A percentile compares a stretch with the other conserved stretches of the same genome.
Conservation (phyloP, 75 land plant genomes). For the Selaginella moellendorffii region DNA sequence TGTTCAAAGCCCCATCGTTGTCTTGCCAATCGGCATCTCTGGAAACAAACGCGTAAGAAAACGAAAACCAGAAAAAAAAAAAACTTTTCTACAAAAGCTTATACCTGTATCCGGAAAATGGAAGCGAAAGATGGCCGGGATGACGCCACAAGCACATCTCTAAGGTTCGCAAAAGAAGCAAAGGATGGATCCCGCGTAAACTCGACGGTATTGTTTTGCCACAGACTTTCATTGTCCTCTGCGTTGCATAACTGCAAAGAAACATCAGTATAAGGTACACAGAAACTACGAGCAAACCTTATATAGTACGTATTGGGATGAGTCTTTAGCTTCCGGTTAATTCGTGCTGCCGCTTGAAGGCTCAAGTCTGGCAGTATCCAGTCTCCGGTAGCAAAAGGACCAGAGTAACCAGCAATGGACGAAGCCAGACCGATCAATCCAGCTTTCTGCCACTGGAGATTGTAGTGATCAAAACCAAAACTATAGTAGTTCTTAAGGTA, state of each 20-base stretch:
- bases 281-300: conserved; percentile 16
- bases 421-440: conserved; percentile 59
- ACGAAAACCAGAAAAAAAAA: no score
- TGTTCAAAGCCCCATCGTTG: conserved; percentile 97
- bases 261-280: background rate
- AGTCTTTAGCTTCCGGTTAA: conserved; percentile 48
- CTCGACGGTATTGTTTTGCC: conserved; percentile 66
- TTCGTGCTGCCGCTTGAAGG: conserved; percentile 46
- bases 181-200: conserved; percentile 57
- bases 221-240: conserved; percentile 53
- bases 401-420: conserved; percentile 36
- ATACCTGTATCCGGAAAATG: conserved; percentile 90
- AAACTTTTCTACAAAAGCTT: no score
- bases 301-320: conserved; percentile 80
- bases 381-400: conserved; percentile 75
- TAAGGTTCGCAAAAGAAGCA: conserved; percentile 55
- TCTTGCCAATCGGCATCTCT: conserved; percentile 98
- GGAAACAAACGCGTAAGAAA: conserved; percentile 13
- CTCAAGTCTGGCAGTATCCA: conserved; percentile 97
- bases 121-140: conserved; percentile 40
- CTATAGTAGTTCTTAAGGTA: conserved; percentile 65
- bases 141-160: conserved; percentile 78
- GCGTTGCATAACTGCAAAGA: conserved; percentile 65
- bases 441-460: conserved; percentile 52
- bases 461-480: conserved; percentile 93